phyloP scores from a whole-genome alignment of 2,329 filamentous ascomycete species.

The Fusarium sp. region DNA sequence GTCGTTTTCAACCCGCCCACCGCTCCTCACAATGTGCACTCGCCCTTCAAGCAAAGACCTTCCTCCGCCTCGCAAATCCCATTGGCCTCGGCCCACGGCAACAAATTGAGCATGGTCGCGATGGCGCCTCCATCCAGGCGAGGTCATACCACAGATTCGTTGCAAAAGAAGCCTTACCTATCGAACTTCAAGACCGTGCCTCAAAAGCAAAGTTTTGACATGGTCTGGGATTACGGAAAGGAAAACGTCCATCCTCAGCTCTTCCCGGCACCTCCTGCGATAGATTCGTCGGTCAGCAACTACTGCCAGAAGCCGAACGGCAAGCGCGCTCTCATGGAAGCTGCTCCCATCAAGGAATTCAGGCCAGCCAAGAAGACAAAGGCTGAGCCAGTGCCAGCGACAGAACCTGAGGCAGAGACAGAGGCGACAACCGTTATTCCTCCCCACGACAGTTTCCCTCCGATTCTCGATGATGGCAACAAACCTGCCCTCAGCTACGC shows the following conservation, averaged over 20 bases:
- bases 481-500: slow-evolving; percentile 96
- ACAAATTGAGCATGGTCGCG: slow-evolving; percentile 72
- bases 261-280: slow-evolving; percentile 59
- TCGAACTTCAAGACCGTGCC: slow-evolving; percentile 68
- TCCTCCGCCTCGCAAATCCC: slow-evolving; percentile 71
- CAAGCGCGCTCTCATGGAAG: slow-evolving; percentile 76
- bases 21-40: slow-evolving; percentile 65
- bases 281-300: slow-evolving; percentile 62
- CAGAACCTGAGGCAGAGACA: background rate
- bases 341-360: slow-evolving; percentile 76
- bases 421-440: slow-evolving; percentile 58
- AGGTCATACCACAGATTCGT: slow-evolving; percentile 70
- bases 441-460: slow-evolving; percentile 81
- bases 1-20: slow-evolving; percentile 73
- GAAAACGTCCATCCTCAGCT: slow-evolving; percentile 66
- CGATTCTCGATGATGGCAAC: slow-evolving; percentile 82
- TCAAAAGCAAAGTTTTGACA: slow-evolving; percentile 62
- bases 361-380: slow-evolving; percentile 75
- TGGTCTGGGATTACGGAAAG: slow-evolving; percentile 58
- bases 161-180: slow-evolving; percentile 72
- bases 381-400: slow-evolving; percentile 55
- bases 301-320: slow-evolving; percentile 63
- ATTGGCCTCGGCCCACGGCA: slow-evolving; percentile 64
- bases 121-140: slow-evolving; percentile 72
- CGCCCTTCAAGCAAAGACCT: slow-evolving; percentile 74